Evolutionary conservation across 2,329 filamentous ascomycete species (phyloP), one percentile per base, ranked within the genome.

Genomic region (Microdochium paspali): DNA sequence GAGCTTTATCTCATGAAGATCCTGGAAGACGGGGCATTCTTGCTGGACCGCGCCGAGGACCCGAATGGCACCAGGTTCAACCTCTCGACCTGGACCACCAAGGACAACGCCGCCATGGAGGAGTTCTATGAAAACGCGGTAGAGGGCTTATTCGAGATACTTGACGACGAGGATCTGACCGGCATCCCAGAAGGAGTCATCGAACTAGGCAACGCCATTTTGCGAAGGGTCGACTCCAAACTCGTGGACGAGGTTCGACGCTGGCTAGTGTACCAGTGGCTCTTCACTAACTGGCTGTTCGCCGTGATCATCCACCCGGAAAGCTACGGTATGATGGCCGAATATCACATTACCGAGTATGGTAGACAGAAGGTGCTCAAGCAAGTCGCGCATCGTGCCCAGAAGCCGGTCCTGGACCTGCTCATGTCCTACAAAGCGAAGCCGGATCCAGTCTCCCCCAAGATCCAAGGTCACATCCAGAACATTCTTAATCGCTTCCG

Each of bases 1-100:
- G 90, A 96, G 67, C 86, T 89, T 67, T 97, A 91, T 64, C 78
- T 98, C 12, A 93, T 95, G 87, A 87, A 93, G 62, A 88, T 94
- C 50, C 78, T 98, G 26, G 88, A 95, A 66, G 87, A 94, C 57
- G 93, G 93, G 54, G 85, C 90, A 32, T 96, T 96, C 61, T 73
- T 97, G 49, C 74, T 96, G 56, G 90, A 95, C 60, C 84, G 86
- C 60, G 83, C 87, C 58, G 87, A 90, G 64, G 85, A 90, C 60
- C 85, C 88, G 57, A 77, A 85, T 52, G 79, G 82, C 30, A 82
- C 83, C 50, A 74, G 84, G 53, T 77, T 84, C 66, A 82, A 89
- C 65, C 71, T 87, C 35, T 82, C 84, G 47, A 76, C 82, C 52
- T 86, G 87, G 70, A 82, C 82, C 52, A 79, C 82, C 49, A 86